Evolutionary conservation across 371 early-diverging fungal genomes (phyloP), one percentile per base, ranked within the genome.

Genomic region (Apophysomyces trapeziformis): DNA sequence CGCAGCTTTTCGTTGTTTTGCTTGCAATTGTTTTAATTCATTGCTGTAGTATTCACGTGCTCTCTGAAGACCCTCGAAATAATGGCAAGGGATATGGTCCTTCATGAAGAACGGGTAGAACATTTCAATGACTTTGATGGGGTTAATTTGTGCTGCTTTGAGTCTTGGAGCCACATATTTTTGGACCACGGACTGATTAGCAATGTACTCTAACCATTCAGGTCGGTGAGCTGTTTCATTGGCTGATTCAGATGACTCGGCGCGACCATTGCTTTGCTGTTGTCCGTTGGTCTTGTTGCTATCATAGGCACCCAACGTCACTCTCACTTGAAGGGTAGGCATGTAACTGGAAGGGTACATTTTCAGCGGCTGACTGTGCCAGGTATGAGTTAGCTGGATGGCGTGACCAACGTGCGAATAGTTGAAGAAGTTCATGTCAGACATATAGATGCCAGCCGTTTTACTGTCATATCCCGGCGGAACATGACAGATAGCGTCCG

Each of bases 341-440:
- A 70, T 61, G 13, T 76, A 65, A 12, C 67, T 69, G 0, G 71
- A 75, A 0, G 80, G 74, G 18, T 66, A 70, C 4, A 70, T 68
- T 56, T 68, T 71, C 4, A 69, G 21, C n/a, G 77, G 73, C 18
- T 68, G 46, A 7, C 32, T 46, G 9, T 62, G 41, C 50, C 76
- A 58, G 13, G 64, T 54, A 14, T 68, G 67, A 7, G 68, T 72
- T 26, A 80, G 66, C 37, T 72, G 68, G 11, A 78, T 68, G n/a
- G 70, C 77, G 37, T 76, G 73, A 1, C 81, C 81, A 21, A 81
- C 59, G 68, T 81, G 81, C n/a, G 72, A 68, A 43, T 74, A 78
- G 63, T 79, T 77, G 50, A 79, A 77, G n/a, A 79, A 68, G 59
- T 78, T 68, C 4, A 69, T 67, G 7, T 60, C 60, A 13, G 70